Conservation (phyloP, 2,329 filamentous ascomycete species). For the Polychaeton citri region DNA sequence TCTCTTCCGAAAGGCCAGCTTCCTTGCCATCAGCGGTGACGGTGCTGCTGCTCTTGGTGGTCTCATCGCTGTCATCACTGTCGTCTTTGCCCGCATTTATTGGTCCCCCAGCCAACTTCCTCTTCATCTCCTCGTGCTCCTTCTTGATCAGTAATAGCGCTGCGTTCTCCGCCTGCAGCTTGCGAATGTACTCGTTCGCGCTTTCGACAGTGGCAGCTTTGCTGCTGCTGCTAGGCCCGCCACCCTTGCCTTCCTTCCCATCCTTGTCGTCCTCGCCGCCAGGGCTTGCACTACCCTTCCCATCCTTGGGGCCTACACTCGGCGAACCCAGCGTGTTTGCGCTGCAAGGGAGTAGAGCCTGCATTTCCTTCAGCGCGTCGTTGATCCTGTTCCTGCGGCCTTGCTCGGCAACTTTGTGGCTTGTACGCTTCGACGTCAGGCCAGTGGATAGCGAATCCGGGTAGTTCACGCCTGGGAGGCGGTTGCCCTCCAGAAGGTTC, state of each 20-base stretch:
- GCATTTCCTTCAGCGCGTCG: slow-evolving; percentile 81
- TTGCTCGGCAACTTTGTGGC: slow-evolving; percentile 96
- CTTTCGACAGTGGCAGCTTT: slow-evolving; percentile 97
- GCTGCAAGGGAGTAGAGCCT: slow-evolving; percentile 58
- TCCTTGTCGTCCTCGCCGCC: slow-evolving; percentile 28
- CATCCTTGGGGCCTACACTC: slow-evolving; percentile 12
- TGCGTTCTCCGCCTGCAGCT: slow-evolving; percentile 52
- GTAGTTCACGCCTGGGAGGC: slow-evolving; percentile 61
- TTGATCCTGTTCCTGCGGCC: slow-evolving; percentile 93
- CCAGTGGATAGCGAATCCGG: slow-evolving; percentile 86
- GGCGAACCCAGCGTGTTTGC: slow-evolving; percentile 22
- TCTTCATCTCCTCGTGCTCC: slow-evolving; percentile 18
- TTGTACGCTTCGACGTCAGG: slow-evolving; percentile 88
- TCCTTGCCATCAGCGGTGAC: too few species aligned
- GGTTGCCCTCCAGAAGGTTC: slow-evolving; percentile 87
- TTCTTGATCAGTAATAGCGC: slow-evolving; percentile 11
- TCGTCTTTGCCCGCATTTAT: too few species aligned
- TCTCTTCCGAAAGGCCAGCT: too few species aligned
- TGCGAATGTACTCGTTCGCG: slow-evolving; percentile 89
- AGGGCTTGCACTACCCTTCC: slow-evolving; percentile 27
- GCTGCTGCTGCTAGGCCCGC: slow-evolving; percentile 51
- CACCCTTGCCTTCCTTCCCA: slow-evolving; percentile 20
- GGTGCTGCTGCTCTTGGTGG: too few species aligned
- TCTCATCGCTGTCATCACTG: too few species aligned
- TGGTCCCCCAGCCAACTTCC: too few species aligned